Evolutionary conservation across 2,329 filamentous ascomycete species (phyloP), one percentile per base, ranked within the genome.

Genomic region (Paecilomyces dactylethromorphus): DNA sequence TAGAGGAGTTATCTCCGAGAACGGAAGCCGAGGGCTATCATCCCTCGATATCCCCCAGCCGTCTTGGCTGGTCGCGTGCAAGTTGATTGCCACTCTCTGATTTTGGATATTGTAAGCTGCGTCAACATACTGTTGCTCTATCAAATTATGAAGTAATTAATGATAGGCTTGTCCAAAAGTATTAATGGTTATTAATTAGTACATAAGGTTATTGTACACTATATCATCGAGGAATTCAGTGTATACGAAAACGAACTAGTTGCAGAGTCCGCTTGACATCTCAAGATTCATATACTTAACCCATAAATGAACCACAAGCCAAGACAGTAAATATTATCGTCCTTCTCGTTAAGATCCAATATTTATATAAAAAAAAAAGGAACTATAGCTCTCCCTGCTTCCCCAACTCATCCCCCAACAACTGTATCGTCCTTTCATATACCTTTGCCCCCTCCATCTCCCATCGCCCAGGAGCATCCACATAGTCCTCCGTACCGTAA

Each of bases 381-480:
- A 55, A 55, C 33, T 63, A 64, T 49, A 68, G 65, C 53, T 66
- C 69, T n/a, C 66, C 67, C 52, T 67, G 64, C 29, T 62, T 64
- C 24, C 83, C 87, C 29, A 94, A 74, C 11, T 83, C 80, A 66
- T 88, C 86, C 0, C 89, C 90, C 13, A 96, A 74, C 68, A 89
- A 82, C 45, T 90, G 82, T 63, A 96, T 84, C 0, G 91, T 94
- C 66, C 83, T 83, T 71, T 94, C 90, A 74, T 94, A 96, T 1
- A 95, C 86, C 62, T 82, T 82, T 0, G 87, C 90, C 55, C 89
- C 84, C 63, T 89, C 87, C 81, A 92, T 85, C 63, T 89, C 82
- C 64, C 79, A 80, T 35, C 65, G 65, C 13, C 69, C 69, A 6
- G 65, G 60, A 29, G 74, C 70, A 33, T 74, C 72, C 7, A 67